Conservation (phyloP, 345 rosid genomes). For the Triadica sebifera region DNA sequence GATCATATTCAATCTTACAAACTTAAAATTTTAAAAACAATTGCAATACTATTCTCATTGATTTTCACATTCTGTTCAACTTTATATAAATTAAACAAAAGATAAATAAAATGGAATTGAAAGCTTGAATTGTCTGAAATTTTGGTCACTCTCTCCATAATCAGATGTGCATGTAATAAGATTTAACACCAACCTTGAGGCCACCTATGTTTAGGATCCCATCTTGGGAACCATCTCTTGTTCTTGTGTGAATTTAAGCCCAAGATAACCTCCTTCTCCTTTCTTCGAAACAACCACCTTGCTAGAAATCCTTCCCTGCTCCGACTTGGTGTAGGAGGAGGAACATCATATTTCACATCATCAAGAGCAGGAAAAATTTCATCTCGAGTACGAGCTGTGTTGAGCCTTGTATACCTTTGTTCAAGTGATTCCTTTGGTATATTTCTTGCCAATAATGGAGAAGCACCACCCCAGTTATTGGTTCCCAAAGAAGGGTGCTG, state of each 20-base stretch:
- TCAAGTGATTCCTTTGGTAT: slow-evolving; percentile 53
- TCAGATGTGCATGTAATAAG: background rate
- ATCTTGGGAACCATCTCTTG: slow-evolving; percentile 43
- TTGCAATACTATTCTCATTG: too few species aligned
- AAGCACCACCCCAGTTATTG: slow-evolving; percentile 60
- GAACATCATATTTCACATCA: background rate
- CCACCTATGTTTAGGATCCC: slow-evolving; percentile 55
- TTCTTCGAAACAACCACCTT: slow-evolving; percentile 17
- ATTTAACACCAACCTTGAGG: slow-evolving; percentile 58
- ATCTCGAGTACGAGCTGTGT: slow-evolving; percentile 27
- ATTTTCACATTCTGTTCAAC: too few species aligned
- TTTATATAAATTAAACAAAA: too few species aligned
- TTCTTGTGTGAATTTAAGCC: slow-evolving; percentile 28
- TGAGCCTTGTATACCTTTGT: slow-evolving; percentile 44
- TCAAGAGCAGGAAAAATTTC: slow-evolving; percentile 31
- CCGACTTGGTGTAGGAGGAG: slow-evolving; percentile 21
- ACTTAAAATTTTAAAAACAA: too few species aligned
- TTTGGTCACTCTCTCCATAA: background rate
- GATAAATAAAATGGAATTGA: too few species aligned
- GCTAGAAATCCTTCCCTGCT: slow-evolving; percentile 23
- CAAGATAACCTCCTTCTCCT: slow-evolving; percentile 17
- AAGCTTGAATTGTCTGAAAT: too few species aligned
- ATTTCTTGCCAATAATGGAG: slow-evolving; percentile 56
- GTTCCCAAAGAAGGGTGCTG: slow-evolving; percentile 52
- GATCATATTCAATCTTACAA: too few species aligned